These are phyloP conservation scores for Vanderwaltozyma verrucispora DNA, from an alignment of 805 yeast genomes.

Conservation along the genomic window DNA sequence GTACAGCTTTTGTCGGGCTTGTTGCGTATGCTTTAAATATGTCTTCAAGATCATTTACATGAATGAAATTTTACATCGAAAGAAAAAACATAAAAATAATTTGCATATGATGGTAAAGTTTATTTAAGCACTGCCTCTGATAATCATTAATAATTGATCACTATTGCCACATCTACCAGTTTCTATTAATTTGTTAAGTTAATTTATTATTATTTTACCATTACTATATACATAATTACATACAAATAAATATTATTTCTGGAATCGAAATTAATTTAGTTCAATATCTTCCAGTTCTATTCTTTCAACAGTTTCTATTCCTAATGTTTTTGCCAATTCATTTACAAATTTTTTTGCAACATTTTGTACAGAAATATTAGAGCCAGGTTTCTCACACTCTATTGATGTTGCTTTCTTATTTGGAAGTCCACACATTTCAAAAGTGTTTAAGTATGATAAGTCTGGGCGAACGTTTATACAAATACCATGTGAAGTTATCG, in stretches of 20 bases:
- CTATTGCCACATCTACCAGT: no score
- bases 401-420: constrained; percentile 50
- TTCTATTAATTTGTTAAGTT: no score
- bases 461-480: constrained; percentile 74
- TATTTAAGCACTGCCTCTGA: no score
- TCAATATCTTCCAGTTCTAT: constrained; percentile 28
- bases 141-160: no score
- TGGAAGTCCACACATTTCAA: constrained; percentile 81
- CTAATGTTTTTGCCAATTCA: constrained; percentile 34
- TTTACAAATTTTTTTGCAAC: constrained; percentile 37
- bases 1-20: constrained; percentile 10
- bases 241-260: no score
- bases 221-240: no score
- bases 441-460: constrained; percentile 54
- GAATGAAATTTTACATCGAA: neutral
- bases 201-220: no score
- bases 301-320: constrained; percentile 30
- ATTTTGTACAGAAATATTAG: constrained; percentile 21
- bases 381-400: constrained; percentile 20
- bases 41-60: constrained; percentile 4
- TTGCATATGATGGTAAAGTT: no score
- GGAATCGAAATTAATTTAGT: neutral
- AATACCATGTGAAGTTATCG: constrained; percentile 82
- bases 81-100: no score
- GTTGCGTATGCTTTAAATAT: constrained; percentile 13